Evolutionary conservation across 1,284 basidiomycete species (phyloP), one percentile per base, ranked within the genome.

Genomic region (Gymnopus androsaceus): DNA sequence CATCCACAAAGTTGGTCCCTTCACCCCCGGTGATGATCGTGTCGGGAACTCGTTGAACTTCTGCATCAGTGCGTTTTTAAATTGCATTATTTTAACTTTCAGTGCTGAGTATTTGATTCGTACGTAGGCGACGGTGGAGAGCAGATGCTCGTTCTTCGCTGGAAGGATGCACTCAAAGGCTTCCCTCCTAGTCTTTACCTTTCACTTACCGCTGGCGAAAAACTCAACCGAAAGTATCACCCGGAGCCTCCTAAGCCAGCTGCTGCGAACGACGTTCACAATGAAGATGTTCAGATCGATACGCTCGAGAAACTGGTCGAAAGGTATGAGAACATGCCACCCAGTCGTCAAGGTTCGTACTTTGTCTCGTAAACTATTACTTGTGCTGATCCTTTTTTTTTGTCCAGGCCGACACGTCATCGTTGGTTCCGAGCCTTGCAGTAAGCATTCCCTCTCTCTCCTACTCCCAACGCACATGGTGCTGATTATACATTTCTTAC

Each of bases 391-490:
- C 12, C 17, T 31, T 14, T 15, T 46, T 27, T 9, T 42, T 15
- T 25, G n/a, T n/a, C n/a, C 14, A 46, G 44, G 44, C 17, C 44
- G 27, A 14, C 44, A 46, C 31, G 28, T 46, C 17, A 46, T 46
- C 44, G 44, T 46, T 12, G 44, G 44, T 27, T 46, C 44, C 27
- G 44, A 46, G 7, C 44, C 44, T 46, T 46, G 44, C 30, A 46
- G 44, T 46, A 31, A 46, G 44, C 25, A 46, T 11, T 8, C 1
- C 3, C 19, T 17, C 12, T 9, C 8, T 17, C 17, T 33, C 11
- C 8, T 5, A 15, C n/a, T n/a, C n/a, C 31, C 31, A 33, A 33
- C 14, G 31, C 14, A 14, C 31, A 33, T n/a, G n/a, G 31, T 33
- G 7, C 31, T 33, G 31, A 33, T 46, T 5, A 8, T 31, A 27